phyloP scores from a whole-genome alignment of 139 green algal species.

The Pleodorina starrii region DNA sequence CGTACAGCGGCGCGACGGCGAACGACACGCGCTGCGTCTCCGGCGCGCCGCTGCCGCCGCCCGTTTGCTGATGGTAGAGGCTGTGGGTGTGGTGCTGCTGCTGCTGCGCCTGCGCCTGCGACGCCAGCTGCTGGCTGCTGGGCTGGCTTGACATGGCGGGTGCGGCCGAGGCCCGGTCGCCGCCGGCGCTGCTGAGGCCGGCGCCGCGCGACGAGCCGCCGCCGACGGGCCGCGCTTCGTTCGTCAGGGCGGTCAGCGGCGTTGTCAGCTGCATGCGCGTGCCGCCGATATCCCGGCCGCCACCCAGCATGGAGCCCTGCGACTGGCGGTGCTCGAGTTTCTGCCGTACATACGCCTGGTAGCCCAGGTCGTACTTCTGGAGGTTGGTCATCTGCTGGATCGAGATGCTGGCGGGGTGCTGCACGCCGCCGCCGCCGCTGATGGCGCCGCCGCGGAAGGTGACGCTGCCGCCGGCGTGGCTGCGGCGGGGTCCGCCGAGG shows the following conservation, averaged over 20 bases:
- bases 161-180: no score
- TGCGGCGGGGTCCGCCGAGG: background rate
- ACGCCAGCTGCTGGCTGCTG: no score
- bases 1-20: background rate
- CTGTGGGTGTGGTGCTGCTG: background rate
- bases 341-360: slow-evolving; percentile 36
- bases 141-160: no score
- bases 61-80: background rate
- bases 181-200: no score
- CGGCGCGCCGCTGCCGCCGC: background rate
- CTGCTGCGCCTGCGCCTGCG: background rate
- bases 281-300: background rate
- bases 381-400: slow-evolving; percentile 52
- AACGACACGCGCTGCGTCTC: slow-evolving; percentile 34
- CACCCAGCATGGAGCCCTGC: background rate
- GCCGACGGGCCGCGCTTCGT: no score
- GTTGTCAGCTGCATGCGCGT: background rate
- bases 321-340: slow-evolving; percentile 36
- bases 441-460: background rate
- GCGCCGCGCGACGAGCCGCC: no score
- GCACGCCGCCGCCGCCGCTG: background rate
- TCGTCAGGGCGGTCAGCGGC: no score
- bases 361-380: slow-evolving; percentile 55
- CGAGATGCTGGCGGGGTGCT: slow-evolving; percentile 16
- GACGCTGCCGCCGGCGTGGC: background rate